phyloP scores from a whole-genome alignment of 768 basidiomycete genomes.

The Pisolithus microcarpus region DNA sequence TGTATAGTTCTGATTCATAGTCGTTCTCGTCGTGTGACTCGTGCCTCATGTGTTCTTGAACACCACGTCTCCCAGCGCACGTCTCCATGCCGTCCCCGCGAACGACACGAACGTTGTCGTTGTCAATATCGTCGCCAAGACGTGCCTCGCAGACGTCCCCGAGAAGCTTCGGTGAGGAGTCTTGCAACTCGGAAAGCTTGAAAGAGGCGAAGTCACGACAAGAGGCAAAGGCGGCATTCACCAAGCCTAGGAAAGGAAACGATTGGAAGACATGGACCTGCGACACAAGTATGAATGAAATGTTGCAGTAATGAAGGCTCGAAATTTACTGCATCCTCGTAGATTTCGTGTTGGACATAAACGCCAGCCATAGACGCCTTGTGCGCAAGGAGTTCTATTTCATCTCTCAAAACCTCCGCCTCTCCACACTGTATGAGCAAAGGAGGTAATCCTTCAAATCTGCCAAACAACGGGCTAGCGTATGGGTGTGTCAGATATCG shows the following conservation, averaged over 20 bases:
- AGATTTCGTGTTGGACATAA: constrained; percentile 78
- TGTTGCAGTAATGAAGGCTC: neutral
- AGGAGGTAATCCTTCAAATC: constrained; percentile 80
- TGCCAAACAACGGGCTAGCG: constrained; percentile 89
- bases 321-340: constrained; percentile 76
- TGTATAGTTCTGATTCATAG: constrained; percentile 37
- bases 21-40: constrained; percentile 15
- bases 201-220: constrained; percentile 63
- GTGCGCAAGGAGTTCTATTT: constrained; percentile 84
- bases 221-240: constrained; percentile 61
- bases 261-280: constrained; percentile 90
- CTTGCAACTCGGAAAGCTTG: constrained; percentile 48
- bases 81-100: constrained; percentile 66
- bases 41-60: constrained; percentile 31
- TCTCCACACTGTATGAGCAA: constrained; percentile 90
- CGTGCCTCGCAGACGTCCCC: constrained; percentile 48
- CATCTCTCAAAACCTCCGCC: constrained; percentile 91
- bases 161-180: constrained; percentile 44
- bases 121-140: constrained; percentile 66
- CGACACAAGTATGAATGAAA: neutral
- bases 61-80: constrained; percentile 32
- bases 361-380: constrained; percentile 88
- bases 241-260: constrained; percentile 68
- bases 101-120: constrained; percentile 58
- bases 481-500: constrained; percentile 93